Evolutionary conservation across 2,329 filamentous ascomycete genomes (phyloP).

Genomic region (Phyllosticta paracitricarpa): DNA sequence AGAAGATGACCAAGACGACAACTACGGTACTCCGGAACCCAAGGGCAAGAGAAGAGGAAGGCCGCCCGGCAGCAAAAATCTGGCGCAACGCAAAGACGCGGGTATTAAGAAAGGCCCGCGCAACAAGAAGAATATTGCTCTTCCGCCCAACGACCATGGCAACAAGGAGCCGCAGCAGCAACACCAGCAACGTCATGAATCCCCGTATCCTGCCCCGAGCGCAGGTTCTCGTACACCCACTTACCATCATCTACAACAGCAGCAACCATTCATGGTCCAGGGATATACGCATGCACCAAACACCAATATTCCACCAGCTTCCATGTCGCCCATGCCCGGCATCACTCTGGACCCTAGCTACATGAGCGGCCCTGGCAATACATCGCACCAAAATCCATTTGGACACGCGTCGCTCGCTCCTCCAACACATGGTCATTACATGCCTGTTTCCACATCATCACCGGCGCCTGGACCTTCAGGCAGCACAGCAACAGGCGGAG

Average conservation of each 20-base stretch:
- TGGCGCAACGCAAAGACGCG: conserved; percentile 35
- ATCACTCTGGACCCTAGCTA: conserved; percentile 18
- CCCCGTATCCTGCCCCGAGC: conserved; percentile 13
- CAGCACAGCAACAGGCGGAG: conserved; percentile 15
- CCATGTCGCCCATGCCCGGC: conserved; percentile 4
- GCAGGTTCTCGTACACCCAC: conserved; percentile 6
- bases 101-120: conserved; percentile 41
- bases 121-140: conserved; percentile 18
- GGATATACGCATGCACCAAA: conserved; percentile 8
- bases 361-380: conserved; percentile 4
- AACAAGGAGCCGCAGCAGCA: conserved; percentile 1
- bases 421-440: conserved; percentile 21
- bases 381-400: not conserved
- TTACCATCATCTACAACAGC: conserved; percentile 4
- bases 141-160: conserved; percentile 12
- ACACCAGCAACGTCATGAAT: not conserved
- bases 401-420: conserved; percentile 15
- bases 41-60: conserved; percentile 22
- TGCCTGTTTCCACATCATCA: conserved; percentile 19
- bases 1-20: conserved; percentile 18
- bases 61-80: conserved; percentile 38
- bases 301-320: conserved; percentile 6
- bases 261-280: conserved; percentile 9
- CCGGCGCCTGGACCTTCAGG: conserved; percentile 13
- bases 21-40: conserved; percentile 9